Conservation (phyloP, 2,329 filamentous ascomycete species). For the Venturiaceae sp. region DNA sequence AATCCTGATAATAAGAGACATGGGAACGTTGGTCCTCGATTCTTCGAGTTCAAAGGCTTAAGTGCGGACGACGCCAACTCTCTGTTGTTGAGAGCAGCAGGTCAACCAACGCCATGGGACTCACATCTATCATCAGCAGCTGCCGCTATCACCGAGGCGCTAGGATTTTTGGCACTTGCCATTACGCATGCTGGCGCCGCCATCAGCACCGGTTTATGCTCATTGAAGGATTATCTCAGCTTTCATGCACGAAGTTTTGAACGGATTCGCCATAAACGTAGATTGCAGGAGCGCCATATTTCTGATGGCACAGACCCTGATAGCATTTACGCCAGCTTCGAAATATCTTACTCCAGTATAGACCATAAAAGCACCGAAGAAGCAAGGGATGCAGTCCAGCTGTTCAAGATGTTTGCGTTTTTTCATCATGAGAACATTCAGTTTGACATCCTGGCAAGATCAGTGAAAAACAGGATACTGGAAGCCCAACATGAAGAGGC, state of each 20-base stretch:
- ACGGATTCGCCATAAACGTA: slow-evolving; percentile 10
- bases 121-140: slow-evolving; percentile 9
- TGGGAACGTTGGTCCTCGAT: slow-evolving; percentile 16
- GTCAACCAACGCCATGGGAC: slow-evolving; percentile 13
- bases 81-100: slow-evolving; percentile 16
- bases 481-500: too few relatives aligned
- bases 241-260: slow-evolving; percentile 12
- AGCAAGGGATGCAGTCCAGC: slow-evolving; percentile 20
- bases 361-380: slow-evolving; percentile 10
- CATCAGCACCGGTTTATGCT: slow-evolving; percentile 14
- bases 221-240: slow-evolving; percentile 12
- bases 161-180: slow-evolving; percentile 19
- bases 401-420: slow-evolving; percentile 24
- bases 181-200: slow-evolving; percentile 15
- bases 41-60: slow-evolving; percentile 14
- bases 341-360: slow-evolving; percentile 17
- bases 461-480: too few relatives aligned
- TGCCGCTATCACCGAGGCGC: slow-evolving; percentile 12
- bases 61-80: slow-evolving; percentile 12
- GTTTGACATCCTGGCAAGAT: slow-evolving; percentile 14
- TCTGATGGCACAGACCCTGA: slow-evolving; percentile 9
- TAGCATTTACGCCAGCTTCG: slow-evolving; percentile 18
- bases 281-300: too few relatives aligned
- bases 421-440: slow-evolving; percentile 19
- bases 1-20: slow-evolving; percentile 14